Conservation (phyloP, 306 rosid genomes). For the Lablab purpureus region DNA sequence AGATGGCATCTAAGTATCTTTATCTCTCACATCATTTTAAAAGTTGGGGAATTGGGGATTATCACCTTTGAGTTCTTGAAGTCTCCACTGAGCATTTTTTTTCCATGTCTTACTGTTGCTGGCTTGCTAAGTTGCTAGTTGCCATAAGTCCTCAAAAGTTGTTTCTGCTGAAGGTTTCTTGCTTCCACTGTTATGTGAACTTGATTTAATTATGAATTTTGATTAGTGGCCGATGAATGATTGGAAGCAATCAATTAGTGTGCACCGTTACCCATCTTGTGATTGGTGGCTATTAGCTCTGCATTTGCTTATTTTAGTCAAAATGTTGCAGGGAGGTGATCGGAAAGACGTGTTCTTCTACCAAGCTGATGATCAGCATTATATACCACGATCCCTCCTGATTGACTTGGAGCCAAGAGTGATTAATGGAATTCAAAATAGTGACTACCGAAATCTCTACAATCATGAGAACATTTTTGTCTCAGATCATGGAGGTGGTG, state of each 20-base stretch:
- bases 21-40: not conserved
- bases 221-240: not conserved
- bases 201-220: not conserved
- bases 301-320: constrained; percentile 21
- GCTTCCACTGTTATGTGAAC: not conserved
- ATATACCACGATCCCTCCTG: constrained; percentile 90
- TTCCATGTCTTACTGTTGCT: not conserved
- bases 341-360: constrained; percentile 96
- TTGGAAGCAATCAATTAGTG: not conserved
- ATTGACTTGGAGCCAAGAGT: constrained; percentile 98
- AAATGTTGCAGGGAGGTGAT: constrained; percentile 89
- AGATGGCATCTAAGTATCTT: not conserved
- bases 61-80: not conserved
- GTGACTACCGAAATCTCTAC: constrained; percentile 93
- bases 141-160: too few relatives aligned
- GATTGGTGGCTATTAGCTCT: constrained; percentile 15
- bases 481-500: constrained; percentile 98
- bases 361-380: constrained; percentile 99
- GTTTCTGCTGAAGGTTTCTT: not conserved
- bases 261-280: not conserved
- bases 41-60: not conserved
- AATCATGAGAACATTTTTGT: constrained; percentile 94
- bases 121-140: not conserved
- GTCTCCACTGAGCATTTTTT: not conserved
- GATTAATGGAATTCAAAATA: constrained; percentile 92